phyloP scores from a whole-genome alignment of 1,139 yeast species.

The Geotrichum siamense region DNA sequence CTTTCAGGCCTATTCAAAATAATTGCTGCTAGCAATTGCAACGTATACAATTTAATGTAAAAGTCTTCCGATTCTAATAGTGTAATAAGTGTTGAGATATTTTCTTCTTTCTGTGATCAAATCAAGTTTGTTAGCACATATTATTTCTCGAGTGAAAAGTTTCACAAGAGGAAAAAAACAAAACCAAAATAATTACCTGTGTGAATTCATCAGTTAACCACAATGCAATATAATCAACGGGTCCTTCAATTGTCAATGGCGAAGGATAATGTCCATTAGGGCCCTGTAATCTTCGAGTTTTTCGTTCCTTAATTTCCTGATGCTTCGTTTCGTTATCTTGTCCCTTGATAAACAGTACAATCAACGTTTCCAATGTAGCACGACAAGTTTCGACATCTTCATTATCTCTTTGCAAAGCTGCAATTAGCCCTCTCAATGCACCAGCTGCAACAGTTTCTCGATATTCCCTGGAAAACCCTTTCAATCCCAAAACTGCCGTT shows the following conservation, averaged over 20 bases:
- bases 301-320: conserved; percentile 42
- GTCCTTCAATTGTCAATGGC: conserved; percentile 46
- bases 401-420: conserved; percentile 57
- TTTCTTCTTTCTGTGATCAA: conserved; percentile 37
- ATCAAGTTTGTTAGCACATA: conserved; percentile 13
- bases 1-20: conserved; percentile 67
- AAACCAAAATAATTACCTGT: conserved; percentile 37
- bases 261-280: conserved; percentile 55
- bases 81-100: conserved; percentile 51
- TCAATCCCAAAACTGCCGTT: conserved; percentile 84
- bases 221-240: conserved; percentile 75
- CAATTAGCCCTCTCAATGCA: conserved; percentile 70
- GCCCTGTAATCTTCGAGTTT: conserved; percentile 18
- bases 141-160: neutral
- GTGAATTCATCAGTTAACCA: conserved; percentile 96
- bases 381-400: conserved; percentile 68
- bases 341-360: conserved; percentile 57
- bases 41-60: conserved; percentile 68
- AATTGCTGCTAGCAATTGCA: conserved; percentile 80
- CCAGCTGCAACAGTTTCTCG: conserved; percentile 87
- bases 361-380: conserved; percentile 77
- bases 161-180: neutral
- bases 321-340: conserved; percentile 36
- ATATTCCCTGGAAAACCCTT: conserved; percentile 83
- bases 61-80: conserved; percentile 55